Evolutionary conservation across 345 rosid genomes (phyloP).

Genomic region (Corchorus olitorius): DNA sequence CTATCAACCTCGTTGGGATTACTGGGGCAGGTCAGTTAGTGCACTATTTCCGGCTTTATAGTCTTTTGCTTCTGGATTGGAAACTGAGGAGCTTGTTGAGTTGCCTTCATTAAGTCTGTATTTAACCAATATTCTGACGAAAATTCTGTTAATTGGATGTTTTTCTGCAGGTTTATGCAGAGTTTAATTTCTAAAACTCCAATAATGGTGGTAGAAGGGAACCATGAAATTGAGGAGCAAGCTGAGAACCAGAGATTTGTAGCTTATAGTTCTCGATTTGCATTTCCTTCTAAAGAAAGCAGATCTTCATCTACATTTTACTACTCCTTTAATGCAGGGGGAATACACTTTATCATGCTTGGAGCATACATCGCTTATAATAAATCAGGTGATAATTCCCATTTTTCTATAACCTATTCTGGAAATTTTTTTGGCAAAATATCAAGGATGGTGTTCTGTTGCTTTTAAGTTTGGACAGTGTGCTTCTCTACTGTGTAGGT

Average conservation of each 20-base stretch:
- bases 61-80: background rate
- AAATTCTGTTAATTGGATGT: constrained; percentile 10
- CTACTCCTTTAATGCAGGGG: constrained; percentile 93
- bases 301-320: constrained; percentile 72
- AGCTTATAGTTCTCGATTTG: constrained; percentile 74
- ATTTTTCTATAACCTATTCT: background rate
- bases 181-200: constrained; percentile 67
- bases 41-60: background rate
- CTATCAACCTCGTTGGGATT: constrained; percentile 99
- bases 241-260: constrained; percentile 59
- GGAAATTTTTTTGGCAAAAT: background rate
- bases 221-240: constrained; percentile 83
- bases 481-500: background rate
- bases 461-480: background rate
- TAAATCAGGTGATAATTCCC: constrained; percentile 47
- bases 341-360: constrained; percentile 88
- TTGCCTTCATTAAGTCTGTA: background rate
- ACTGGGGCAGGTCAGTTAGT: constrained; percentile 81
- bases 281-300: constrained; percentile 80
- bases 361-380: constrained; percentile 67
- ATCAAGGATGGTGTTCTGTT: background rate
- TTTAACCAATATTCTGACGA: background rate
- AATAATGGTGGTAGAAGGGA: constrained; percentile 83
- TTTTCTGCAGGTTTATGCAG: constrained; percentile 74
- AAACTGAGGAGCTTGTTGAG: background rate